Percentiles rank a stretch among this genome's conserved stretches.
These are phyloP conservation scores for Osmanthus fragrans DNA, from an alignment of 257 asterid species.

Conservation along the genomic window DNA sequence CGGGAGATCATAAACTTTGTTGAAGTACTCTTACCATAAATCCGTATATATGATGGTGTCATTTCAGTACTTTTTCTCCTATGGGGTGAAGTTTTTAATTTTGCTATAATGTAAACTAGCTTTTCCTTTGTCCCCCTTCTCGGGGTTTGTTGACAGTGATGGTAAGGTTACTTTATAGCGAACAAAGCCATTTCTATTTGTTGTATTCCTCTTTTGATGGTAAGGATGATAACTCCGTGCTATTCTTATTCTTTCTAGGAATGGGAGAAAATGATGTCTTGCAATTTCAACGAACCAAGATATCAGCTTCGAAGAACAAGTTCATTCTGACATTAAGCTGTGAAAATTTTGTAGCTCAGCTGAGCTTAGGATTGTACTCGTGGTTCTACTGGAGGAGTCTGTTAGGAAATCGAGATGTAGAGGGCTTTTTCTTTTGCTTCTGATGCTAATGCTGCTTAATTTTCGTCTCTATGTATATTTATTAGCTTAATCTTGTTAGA, in stretches of 20 bases:
- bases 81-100: background rate
- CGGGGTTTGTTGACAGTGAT: background rate
- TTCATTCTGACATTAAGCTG: conserved; percentile 43
- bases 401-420: background rate
- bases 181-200: background rate
- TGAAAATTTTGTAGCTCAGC: conserved; percentile 20
- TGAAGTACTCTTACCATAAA: background rate
- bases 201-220: background rate
- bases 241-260: conserved; percentile 46
- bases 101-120: background rate
- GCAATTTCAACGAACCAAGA: conserved; percentile 47
- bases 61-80: background rate
- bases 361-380: background rate
- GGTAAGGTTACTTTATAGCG: background rate
- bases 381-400: background rate
- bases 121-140: background rate
- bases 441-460: background rate
- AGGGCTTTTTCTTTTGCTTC: background rate
- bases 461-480: background rate
- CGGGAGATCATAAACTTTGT: background rate
- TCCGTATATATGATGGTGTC: background rate
- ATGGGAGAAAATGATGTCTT: conserved; percentile 38
- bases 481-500: background rate
- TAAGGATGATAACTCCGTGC: background rate
- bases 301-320: conserved; percentile 78